Evolutionary conservation across 352 stramenopile species (phyloP), one percentile per base, ranked within the genome.

Genomic region (Phytophthora foliorum): DNA sequence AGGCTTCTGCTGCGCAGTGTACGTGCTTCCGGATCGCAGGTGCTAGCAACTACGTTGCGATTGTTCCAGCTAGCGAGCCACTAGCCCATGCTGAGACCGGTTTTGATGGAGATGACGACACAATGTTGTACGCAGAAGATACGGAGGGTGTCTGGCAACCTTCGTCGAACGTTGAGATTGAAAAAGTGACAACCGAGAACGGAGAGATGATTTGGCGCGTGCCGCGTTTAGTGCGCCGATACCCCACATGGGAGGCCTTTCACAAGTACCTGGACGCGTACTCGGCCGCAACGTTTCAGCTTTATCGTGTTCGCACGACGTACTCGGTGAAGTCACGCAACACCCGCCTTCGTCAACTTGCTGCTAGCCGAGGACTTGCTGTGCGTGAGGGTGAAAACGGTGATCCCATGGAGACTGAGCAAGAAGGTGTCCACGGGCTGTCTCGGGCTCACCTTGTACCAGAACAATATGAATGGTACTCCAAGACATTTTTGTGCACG

Each of bases 401-500:
- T 21, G 16, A 13, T 25, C 21, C 24, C 17, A 38, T 5, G 16
- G 44, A 65, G 31, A 55, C 46, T 10, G 70, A 67, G 36, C 46
- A 57, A 24, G 65, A 66, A 34, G 57, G 57, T 41, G 39, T 24
- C 31, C 51, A 75, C 11, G 69, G 60, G 1, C 21, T 81, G 0
- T 81, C 73, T 17, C 60, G 73, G n/a, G 73, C 69, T n/a, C 76
- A 84, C 46, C 57, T 91, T 6, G 74, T 91, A 11, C 86, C 86
- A 3, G 69, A 82, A 13, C 68, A 66, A 14, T 91, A 79, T 29
- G 76, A 91, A 51, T 94, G 84, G 84, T 94, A 94, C 54, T 91
- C 84, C 9, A 94, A 94, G 65, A 94, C 86, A 2, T 92, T 90
- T 39, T 59, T 94, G 22, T 94, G 86, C 50, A 94, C 86, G 4